Base-by-base conservation (phyloP, 2,329 filamentous ascomycete genomes). In the Epichloe festucae region DNA sequence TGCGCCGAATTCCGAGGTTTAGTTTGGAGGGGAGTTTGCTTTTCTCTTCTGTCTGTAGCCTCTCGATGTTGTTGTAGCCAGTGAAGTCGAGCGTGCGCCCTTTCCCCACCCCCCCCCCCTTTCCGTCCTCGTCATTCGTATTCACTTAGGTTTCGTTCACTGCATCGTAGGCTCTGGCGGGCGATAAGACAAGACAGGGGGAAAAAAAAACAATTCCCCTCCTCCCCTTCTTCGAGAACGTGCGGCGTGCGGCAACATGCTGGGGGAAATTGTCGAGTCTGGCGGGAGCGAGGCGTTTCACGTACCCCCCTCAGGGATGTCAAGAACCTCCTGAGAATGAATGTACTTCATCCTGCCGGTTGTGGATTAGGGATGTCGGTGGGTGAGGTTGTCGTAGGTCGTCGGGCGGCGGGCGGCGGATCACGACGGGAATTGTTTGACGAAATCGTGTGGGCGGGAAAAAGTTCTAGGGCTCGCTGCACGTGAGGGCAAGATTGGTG, bases 291-390 rank as follows among this genome's bases (percentile, higher is more conserved):
- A n/a, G 11, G 19, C 4, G 5, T 5, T 21, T 38, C 35, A 87
- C 88, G 77, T 84, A 95, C 89, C 89, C 80, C 90, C 88, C 75
- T 96, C 89, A 70, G 94, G 93, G 76, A 98, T 89, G 69, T 84
- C 82, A 78, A 98, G 81, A 77, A 82, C 80, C 84, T 98, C 91
- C 79, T 91, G 81, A 71, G 89, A 95, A 83, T 96, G 89, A 79
- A 98, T 95, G 88, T 96, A 97, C 82, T 87, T 94, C 93, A 97
- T 97, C 78, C 87, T 96, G 86, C 77, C 76, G 74, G 72, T 72
- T 66, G 69, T 68, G 67, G 67, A 53, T 47, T 53, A 66, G 67
- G 68, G 67, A 69, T 71, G 70, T 66, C 65, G 68, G 61, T 62
- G 61, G 65, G 66, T 67, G 66, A 69, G 66, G 66, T 66, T 68